Percentiles rank a stretch among this genome's conserved stretches.
Evolutionary conservation across 177 flowering plant species (phyloP).

Genomic region (Vitis hybrid): DNA sequence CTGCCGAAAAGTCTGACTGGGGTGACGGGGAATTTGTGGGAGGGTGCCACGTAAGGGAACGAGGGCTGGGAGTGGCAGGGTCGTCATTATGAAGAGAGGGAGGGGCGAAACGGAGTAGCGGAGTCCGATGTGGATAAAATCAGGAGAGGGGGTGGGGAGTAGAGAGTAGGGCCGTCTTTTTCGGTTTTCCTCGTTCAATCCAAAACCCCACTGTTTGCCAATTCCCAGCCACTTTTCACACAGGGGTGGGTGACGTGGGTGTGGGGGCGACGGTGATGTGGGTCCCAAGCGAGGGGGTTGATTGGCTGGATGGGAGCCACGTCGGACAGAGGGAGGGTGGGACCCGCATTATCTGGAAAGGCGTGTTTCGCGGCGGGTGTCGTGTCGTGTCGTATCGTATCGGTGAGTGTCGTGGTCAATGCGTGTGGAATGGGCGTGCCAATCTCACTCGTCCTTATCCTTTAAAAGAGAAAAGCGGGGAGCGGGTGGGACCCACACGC

Average conservation of each 20-base stretch:
- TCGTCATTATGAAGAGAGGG: background rate
- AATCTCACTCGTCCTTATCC: constrained; percentile 14
- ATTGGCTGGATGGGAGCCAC: background rate
- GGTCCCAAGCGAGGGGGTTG: background rate
- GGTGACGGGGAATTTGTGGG: too few species aligned
- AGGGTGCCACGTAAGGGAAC: background rate
- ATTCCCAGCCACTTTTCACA: too few species aligned
- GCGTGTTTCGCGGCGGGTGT: constrained; percentile 9
- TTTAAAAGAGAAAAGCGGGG: constrained; percentile 4
- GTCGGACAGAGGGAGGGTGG: background rate
- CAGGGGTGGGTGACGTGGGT: too few species aligned
- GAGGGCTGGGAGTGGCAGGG: background rate
- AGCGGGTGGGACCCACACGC: background rate
- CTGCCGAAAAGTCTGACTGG: too few species aligned
- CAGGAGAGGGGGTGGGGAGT: background rate
- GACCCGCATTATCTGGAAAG: constrained; percentile 15
- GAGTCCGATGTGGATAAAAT: constrained; percentile 5
- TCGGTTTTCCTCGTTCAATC: constrained; percentile 1
- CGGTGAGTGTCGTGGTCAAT: background rate
- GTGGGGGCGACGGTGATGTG: too few species aligned
- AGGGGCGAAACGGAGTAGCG: background rate
- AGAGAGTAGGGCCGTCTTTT: background rate
- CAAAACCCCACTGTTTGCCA: background rate
- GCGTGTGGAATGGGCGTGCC: constrained; percentile 7
- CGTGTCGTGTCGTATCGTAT: too few species aligned